Evolutionary conservation across 1,139 yeast species (phyloP).

Genomic region (Suhomyces chickasaworum): DNA sequence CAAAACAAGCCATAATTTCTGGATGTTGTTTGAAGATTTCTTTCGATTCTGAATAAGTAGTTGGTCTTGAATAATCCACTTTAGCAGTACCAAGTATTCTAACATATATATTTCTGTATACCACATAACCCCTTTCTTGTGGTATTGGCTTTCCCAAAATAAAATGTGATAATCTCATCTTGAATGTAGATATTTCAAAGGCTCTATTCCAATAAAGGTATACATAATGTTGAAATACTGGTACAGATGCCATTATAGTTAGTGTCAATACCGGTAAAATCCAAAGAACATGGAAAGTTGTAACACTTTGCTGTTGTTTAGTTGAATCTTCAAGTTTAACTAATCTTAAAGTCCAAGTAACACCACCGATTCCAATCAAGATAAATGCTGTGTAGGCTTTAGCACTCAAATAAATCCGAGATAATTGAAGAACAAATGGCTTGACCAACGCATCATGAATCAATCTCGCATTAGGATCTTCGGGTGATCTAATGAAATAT

Average conservation of each 20-base stretch:
- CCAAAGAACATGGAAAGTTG: not conserved
- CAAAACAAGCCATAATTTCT: slow-evolving; percentile 51
- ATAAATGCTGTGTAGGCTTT: slow-evolving; percentile 76
- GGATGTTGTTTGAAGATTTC: slow-evolving; percentile 45
- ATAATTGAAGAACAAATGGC: slow-evolving; percentile 70
- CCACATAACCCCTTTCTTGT: slow-evolving; percentile 71
- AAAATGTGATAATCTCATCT: slow-evolving; percentile 75
- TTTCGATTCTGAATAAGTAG: slow-evolving; percentile 49
- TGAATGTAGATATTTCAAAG: slow-evolving; percentile 57
- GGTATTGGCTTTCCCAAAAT: slow-evolving; percentile 69
- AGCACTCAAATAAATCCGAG: slow-evolving; percentile 74
- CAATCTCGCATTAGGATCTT: slow-evolving; percentile 88
- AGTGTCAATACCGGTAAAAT: not conserved
- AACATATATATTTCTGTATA: slow-evolving; percentile 56
- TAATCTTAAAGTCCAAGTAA: slow-evolving; percentile 55
- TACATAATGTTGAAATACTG: slow-evolving; percentile 35
- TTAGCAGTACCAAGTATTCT: slow-evolving; percentile 37
- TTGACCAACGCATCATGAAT: slow-evolving; percentile 84
- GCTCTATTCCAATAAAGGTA: slow-evolving; percentile 63
- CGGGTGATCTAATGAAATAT: slow-evolving; percentile 90
- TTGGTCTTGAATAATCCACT: slow-evolving; percentile 66
- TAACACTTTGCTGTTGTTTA: not conserved
- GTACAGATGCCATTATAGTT: not conserved
- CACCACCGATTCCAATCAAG: slow-evolving; percentile 70
- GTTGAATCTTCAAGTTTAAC: not conserved